phyloP scores from a whole-genome alignment of 345 rosid genomes.

The Dovyalis caffra region DNA sequence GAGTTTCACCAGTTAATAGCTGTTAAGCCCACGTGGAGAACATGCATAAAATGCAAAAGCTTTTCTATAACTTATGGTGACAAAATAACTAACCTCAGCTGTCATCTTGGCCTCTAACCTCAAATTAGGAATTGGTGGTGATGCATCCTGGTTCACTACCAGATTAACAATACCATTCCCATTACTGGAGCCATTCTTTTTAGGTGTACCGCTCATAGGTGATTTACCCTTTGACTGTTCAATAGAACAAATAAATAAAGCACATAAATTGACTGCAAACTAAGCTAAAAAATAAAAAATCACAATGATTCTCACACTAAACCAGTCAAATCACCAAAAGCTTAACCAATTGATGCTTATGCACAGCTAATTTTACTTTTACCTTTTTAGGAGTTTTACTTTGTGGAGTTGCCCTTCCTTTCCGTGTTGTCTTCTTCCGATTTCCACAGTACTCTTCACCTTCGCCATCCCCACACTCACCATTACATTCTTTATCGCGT shows the following conservation, averaged over 20 bases:
- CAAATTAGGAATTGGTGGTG: constrained; percentile 52
- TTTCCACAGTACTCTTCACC: constrained; percentile 49
- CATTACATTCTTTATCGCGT: constrained; percentile 21
- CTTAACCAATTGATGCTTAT: neutral
- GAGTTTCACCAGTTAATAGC: neutral
- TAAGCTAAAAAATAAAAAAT: neutral
- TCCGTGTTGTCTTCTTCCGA: constrained; percentile 53
- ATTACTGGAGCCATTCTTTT: constrained; percentile 40
- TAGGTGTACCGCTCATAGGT: constrained; percentile 55
- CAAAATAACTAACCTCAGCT: constrained; percentile 65
- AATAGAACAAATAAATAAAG: neutral
- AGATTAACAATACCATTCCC: constrained; percentile 26
- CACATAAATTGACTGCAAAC: neutral
- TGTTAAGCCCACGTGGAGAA: neutral
- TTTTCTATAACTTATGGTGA: neutral
- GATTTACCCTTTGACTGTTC: constrained; percentile 41
- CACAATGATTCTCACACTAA: neutral
- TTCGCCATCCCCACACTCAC: constrained; percentile 30
- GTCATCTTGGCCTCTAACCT: constrained; percentile 71
- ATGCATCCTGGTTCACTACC: constrained; percentile 19
- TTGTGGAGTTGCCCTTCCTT: constrained; percentile 45
- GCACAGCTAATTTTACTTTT: neutral
- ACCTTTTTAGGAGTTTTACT: constrained; percentile 56
- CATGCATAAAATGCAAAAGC: neutral
- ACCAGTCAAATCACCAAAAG: neutral